Conservation (phyloP, 2,329 filamentous ascomycete species). For the Fonsecaea erecta region DNA sequence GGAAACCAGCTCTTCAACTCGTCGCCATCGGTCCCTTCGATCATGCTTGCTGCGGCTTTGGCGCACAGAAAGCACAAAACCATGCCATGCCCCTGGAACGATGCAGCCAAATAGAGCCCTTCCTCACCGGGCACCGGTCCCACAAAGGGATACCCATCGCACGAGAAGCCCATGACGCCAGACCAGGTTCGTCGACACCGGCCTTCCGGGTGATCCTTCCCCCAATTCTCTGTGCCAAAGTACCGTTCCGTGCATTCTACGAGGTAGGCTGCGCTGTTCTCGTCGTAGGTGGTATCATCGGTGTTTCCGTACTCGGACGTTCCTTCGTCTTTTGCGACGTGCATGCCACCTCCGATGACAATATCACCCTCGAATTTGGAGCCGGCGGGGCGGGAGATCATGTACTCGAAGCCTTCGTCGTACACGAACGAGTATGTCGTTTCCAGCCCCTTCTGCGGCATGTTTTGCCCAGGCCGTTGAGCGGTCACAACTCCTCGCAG, state of each 20-base stretch:
- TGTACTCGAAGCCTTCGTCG: constrained; percentile 46
- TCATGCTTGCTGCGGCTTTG: constrained; percentile 29
- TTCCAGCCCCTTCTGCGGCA: constrained; percentile 36
- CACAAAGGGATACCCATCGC: constrained; percentile 60
- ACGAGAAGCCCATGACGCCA: constrained; percentile 62
- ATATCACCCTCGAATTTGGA: constrained; percentile 41
- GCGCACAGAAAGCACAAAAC: constrained; percentile 35
- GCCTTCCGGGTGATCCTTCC: constrained; percentile 47
- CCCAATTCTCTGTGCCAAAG: constrained; percentile 51
- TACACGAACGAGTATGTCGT: constrained; percentile 39
- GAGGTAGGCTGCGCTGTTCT: constrained; percentile 39
- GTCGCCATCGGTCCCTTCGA: constrained; percentile 18
- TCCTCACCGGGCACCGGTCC: constrained; percentile 51
- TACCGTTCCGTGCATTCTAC: constrained; percentile 38
- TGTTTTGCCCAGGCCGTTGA: constrained; percentile 41
- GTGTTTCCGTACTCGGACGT: constrained; percentile 35
- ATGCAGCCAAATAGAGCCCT: constrained; percentile 32
- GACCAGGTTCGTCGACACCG: constrained; percentile 56
- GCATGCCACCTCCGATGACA: constrained; percentile 39
- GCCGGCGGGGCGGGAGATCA: constrained; percentile 41
- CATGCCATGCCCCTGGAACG: constrained; percentile 37
- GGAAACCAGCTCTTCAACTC: constrained; percentile 34
- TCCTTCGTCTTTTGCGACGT: constrained; percentile 23
- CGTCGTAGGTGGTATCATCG: constrained; percentile 40
- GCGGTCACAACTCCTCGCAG: constrained; percentile 58